A percentile compares a stretch with the other conserved stretches of the same genome.
phyloP scores from a whole-genome alignment of 2,329 filamentous ascomycete species.

The Fusarium udum region DNA sequence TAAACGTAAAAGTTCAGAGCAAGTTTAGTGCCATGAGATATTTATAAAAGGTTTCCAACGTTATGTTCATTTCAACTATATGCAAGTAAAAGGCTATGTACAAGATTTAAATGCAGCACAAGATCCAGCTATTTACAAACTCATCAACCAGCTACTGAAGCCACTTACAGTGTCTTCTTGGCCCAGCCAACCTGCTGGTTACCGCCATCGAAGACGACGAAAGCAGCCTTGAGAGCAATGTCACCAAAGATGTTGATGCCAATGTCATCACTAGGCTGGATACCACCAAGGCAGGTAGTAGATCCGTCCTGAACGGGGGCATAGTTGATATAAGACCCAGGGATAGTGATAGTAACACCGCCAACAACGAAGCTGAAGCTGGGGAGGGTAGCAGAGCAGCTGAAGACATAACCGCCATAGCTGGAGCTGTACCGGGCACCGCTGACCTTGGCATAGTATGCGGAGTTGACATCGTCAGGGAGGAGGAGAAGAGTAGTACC shows the following conservation, averaged over 20 bases:
- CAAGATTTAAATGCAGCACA: not conserved
- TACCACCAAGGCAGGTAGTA: slow-evolving; percentile 72
- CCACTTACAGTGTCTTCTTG: slow-evolving; percentile 16
- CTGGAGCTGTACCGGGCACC: slow-evolving; percentile 53
- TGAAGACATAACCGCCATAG: slow-evolving; percentile 57
- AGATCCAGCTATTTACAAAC: not conserved
- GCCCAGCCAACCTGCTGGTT: slow-evolving; percentile 38
- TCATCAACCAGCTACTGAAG: not conserved
- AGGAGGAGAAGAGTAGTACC: slow-evolving; percentile 73
- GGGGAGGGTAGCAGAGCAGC: slow-evolving; percentile 58
- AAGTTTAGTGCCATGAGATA: rapidly evolving
- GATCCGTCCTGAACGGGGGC: slow-evolving; percentile 53
- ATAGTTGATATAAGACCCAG: slow-evolving; percentile 65
- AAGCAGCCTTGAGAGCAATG: slow-evolving; percentile 69
- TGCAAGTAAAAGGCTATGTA: not conserved
- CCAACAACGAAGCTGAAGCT: slow-evolving; percentile 66
- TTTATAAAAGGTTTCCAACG: not conserved
- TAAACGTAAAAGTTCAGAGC: not conserved
- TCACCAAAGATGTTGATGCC: slow-evolving; percentile 69
- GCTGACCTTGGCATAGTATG: slow-evolving; percentile 59
- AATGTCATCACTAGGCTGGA: slow-evolving; percentile 63
- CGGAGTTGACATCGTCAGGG: slow-evolving; percentile 59
- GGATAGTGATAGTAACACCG: slow-evolving; percentile 64
- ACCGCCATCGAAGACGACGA: slow-evolving; percentile 63
- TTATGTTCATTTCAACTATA: not conserved